These are phyloP conservation scores for Aspergillus affinis DNA, from an alignment of 495 filamentous ascomycete species.

Conservation along the genomic window DNA sequence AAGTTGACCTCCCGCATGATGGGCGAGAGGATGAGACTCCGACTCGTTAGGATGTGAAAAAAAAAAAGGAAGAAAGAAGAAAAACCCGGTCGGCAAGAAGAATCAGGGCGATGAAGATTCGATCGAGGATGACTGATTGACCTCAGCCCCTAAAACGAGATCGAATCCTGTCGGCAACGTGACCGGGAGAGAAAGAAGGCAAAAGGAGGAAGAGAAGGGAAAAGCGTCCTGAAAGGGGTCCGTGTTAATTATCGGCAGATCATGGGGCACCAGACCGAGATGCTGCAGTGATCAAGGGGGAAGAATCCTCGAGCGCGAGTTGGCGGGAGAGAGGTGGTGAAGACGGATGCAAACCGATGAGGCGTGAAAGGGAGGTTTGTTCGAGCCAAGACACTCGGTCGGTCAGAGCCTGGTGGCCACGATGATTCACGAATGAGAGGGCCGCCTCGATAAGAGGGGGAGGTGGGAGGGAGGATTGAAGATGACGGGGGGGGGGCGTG, in stretches of 20 bases:
- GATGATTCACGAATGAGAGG: slow-evolving; percentile 10
- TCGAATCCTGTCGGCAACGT: slow-evolving; percentile 13
- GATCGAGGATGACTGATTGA: slow-evolving; percentile 6
- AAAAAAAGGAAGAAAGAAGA: not conserved
- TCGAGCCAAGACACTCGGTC: slow-evolving; percentile 24
- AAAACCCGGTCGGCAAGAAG: not conserved
- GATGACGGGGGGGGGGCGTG: no score
- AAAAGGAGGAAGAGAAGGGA: slow-evolving; percentile 3
- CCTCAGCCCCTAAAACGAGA: slow-evolving; percentile 21
- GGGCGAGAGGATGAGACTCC: slow-evolving; percentile 22
- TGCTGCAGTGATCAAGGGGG: slow-evolving; percentile 3
- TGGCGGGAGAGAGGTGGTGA: slow-evolving; percentile 9
- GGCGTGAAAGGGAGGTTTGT: slow-evolving; percentile 21
- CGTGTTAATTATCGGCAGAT: slow-evolving; percentile 11
- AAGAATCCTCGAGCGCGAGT: slow-evolving; percentile 10
- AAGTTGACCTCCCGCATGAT: slow-evolving; percentile 99
- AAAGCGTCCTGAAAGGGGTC: not conserved
- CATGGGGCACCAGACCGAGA: slow-evolving; percentile 13
- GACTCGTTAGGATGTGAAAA: slow-evolving; percentile 6
- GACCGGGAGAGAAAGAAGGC: slow-evolving; percentile 5
- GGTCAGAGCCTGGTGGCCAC: slow-evolving; percentile 20
- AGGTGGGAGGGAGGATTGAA: no score
- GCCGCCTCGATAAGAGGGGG: not conserved
- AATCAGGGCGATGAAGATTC: slow-evolving; percentile 1
- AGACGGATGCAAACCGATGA: slow-evolving; percentile 14